Percentiles rank a stretch among this genome's conserved stretches.
Evolutionary conservation across 2,329 filamentous ascomycete genomes (phyloP).

Genomic region (Mariannaea elegans): DNA sequence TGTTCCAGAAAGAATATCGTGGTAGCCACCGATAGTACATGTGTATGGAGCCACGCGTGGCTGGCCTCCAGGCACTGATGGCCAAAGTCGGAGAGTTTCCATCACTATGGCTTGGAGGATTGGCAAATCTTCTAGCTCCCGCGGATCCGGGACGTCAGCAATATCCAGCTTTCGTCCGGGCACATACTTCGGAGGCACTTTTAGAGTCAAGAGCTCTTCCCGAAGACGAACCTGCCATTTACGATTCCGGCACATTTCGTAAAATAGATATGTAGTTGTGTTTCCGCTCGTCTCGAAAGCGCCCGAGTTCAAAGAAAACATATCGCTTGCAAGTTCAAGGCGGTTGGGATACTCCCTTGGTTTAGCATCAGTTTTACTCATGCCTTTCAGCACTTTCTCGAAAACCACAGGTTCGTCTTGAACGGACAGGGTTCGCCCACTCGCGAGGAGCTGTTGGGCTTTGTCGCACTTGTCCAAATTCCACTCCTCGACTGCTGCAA

Average conservation of each 20-base stretch:
- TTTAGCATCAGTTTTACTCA: constrained; percentile 3
- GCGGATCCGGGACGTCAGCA: background rate
- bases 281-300: constrained; percentile 11
- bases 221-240: background rate
- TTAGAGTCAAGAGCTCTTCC: background rate
- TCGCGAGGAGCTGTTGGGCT: constrained; percentile 1
- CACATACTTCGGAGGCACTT: too few relatives aligned
- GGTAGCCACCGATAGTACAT: background rate
- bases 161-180: background rate
- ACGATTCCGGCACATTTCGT: background rate
- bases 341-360: constrained; percentile 1
- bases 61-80: constrained; percentile 19
- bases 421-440: background rate
- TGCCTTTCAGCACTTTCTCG: constrained; percentile 1
- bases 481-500: constrained; percentile 15
- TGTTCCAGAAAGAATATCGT: background rate
- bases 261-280: background rate
- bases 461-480: constrained; percentile 21
- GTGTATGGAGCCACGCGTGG: background rate
- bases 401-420: constrained; percentile 14
- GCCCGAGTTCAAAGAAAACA: constrained; percentile 10
- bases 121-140: background rate
- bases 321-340: constrained; percentile 10
- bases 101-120: constrained; percentile 21
- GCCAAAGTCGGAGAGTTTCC: constrained; percentile 24